A percentile compares a stretch with the other conserved stretches of the same genome.
Evolutionary conservation across 2,329 filamentous ascomycete species (phyloP).

Genomic region (Cucurbitaria berberidis): DNA sequence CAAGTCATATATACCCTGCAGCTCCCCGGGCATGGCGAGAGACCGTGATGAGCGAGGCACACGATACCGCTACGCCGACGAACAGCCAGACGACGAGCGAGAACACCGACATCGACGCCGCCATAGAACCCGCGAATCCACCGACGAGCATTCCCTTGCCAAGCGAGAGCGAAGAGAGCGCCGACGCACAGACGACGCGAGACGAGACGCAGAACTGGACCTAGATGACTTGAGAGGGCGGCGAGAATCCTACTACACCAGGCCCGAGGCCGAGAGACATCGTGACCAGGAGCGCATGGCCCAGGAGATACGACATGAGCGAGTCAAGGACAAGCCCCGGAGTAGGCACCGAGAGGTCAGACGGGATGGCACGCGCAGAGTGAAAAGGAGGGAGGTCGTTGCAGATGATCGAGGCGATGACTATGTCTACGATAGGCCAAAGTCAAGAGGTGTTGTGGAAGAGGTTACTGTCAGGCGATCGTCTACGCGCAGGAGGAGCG

Average conservation of each 20-base stretch:
- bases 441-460: conserved; percentile 36
- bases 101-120: conserved; percentile 39
- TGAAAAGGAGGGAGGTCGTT: conserved; percentile 31
- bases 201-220: conserved; percentile 44
- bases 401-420: conserved; percentile 37
- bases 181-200: conserved; percentile 38
- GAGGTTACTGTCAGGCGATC: conserved; percentile 37
- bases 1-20: conserved; percentile 35
- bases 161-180: conserved; percentile 42
- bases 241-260: conserved; percentile 48
- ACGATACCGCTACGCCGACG: conserved; percentile 39
- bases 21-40: conserved; percentile 43
- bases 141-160: conserved; percentile 34
- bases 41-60: conserved; percentile 39
- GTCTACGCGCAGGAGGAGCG: conserved; percentile 36
- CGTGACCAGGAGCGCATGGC: conserved; percentile 43
- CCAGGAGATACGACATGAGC: conserved; percentile 32
- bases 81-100: conserved; percentile 33
- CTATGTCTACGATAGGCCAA: conserved; percentile 40
- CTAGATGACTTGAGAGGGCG: conserved; percentile 49
- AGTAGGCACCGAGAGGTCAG: conserved; percentile 37
- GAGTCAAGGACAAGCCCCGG: conserved; percentile 36
- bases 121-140: conserved; percentile 31
- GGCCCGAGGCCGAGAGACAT: conserved; percentile 39
- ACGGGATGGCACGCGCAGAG: conserved; percentile 36